Base-by-base conservation (phyloP, 805 yeast genomes). In the Wickerhamomyces mucosus region DNA sequence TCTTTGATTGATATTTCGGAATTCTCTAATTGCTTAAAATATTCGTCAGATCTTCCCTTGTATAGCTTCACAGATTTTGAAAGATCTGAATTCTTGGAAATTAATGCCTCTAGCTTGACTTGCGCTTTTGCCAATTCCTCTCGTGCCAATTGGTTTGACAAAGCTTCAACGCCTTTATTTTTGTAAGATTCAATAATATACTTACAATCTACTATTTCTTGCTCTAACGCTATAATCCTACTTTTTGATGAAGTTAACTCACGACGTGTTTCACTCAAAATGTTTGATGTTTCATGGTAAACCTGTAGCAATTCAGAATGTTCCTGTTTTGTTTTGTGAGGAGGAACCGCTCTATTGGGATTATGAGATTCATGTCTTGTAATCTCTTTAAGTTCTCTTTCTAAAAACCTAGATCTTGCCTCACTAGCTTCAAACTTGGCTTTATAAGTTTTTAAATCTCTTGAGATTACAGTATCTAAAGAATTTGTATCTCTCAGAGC, bases 1-100 rank as follows among this genome's bases (percentile, higher is more conserved):
- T 74, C 67, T 32, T 68, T 62, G 2, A 80, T 72, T 5, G 83
- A 80, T 29, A 76, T 65, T 48, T 88, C 95, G 3, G 92, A 88
- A 30, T 72, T 68, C 45, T 85, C 94, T 17, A 86, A 61, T 45
- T 82, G 81, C 35, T 65, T 63, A 43, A 68, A 73, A 50, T 83
- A 80, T 38, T 77, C 80, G 21, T 82, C 88, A 21, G 94, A 75
- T 38, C 94, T 69, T 13, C 63, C 55, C 47, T 75, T 78, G 55
- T 81, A 85, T 20, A 79, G 59, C 23, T 70, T 72, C 15, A 78
- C 58, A 19, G 71, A 66, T 23, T 68, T 64, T 2, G 62, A 50
- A 19, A 84, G 56, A 19, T 83, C 78, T 2, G 50, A 45, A 41
- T 73, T 76, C 44, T 73, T 77, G n/a, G 63, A 50, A 24, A 61